Base-by-base conservation (phyloP, 306 rosid species). In the Glycyrrhiza uralensis region DNA sequence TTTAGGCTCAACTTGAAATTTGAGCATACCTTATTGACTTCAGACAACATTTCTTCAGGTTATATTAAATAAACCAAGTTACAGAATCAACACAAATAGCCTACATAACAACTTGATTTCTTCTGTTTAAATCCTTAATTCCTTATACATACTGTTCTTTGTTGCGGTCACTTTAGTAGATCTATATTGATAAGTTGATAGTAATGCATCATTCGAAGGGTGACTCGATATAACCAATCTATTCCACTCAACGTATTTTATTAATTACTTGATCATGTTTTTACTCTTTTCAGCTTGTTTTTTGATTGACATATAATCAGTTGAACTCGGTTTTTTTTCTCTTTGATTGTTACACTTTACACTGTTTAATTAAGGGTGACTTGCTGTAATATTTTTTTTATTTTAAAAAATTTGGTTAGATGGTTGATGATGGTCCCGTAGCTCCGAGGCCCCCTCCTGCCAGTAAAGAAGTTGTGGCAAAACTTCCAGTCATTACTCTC, bases 391-490 rank as follows among this genome's bases (percentile, higher is more conserved):
- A 6, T 19, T 32, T 28, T 30, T 39, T 62, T n/a, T 49, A 3
- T 36, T 5, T 46, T 32, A 39, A 6, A 7, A 51, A n/a, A 28
- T 2, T 64, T 56, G 64, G 50, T 66, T 76, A 84, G 93, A 76
- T 89, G 59, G 54, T 82, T 76, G 84, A 83, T 18, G 80, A 64
- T 49, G 95, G 72, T 71, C 66, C 78, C 32, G 78, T 66, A 29
- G 80, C 87, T 19, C 95, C 91, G 11, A 91, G 60, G 79, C 91
- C 59, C n/a, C 98, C 96, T 65, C 98, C 98, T 45, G 98, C 98
- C 33, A 87, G 98, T 83, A 94, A 94, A 84, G 88, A 86, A 78
- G 91, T 91, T 33, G 97, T 91, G 66, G 95, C 95, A 3, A 94
- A 84, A 59, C 97, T 94, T 82, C 96, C 96, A 0, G 82, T 94